Evolutionary conservation across 2,329 filamentous ascomycete species (phyloP).

Genomic region (Aciculosporium take): DNA sequence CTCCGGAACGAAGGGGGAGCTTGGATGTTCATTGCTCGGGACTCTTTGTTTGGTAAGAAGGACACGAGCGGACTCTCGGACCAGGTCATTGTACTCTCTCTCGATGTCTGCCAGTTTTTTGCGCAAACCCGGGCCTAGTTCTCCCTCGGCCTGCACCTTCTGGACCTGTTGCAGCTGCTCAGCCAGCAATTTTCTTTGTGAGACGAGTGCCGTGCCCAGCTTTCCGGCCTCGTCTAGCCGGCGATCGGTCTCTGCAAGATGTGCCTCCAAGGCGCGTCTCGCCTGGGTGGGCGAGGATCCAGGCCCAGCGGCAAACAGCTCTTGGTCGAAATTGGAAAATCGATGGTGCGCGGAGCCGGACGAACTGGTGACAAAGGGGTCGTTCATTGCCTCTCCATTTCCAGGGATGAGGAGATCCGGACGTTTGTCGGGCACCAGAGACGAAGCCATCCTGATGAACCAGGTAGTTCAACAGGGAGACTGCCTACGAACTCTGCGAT

Average conservation of each 20-base stretch:
- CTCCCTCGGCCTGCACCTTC: slow-evolving; percentile 56
- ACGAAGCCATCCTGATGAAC: slow-evolving; percentile 26
- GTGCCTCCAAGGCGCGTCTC: slow-evolving; percentile 77
- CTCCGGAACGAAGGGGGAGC: slow-evolving; percentile 40
- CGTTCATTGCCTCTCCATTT: slow-evolving; percentile 24
- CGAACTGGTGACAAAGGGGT: slow-evolving; percentile 42
- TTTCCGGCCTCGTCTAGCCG: slow-evolving; percentile 84
- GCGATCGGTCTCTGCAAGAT: slow-evolving; percentile 82
- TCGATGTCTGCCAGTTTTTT: slow-evolving; percentile 77
- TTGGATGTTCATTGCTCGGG: slow-evolving; percentile 49
- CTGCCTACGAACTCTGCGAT: slow-evolving; percentile 10
- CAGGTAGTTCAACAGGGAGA: slow-evolving; percentile 10
- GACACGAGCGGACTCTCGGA: slow-evolving; percentile 74
- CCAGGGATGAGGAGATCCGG: slow-evolving; percentile 25
- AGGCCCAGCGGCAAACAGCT: slow-evolving; percentile 66
- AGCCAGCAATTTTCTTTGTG: slow-evolving; percentile 71
- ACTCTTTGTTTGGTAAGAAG: slow-evolving; percentile 76
- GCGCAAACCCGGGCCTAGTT: slow-evolving; percentile 71
- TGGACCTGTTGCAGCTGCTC: slow-evolving; percentile 78
- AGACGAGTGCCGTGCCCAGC: slow-evolving; percentile 72
- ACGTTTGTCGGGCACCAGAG: slow-evolving; percentile 25
- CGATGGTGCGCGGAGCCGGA: slow-evolving; percentile 43
- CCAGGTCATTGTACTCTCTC: slow-evolving; percentile 88
- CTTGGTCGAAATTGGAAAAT: slow-evolving; percentile 70
- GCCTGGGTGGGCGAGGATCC: slow-evolving; percentile 69